Evolutionary conservation across 495 filamentous ascomycete genomes (phyloP).

Genomic region (Aspergillus nanangensis): DNA sequence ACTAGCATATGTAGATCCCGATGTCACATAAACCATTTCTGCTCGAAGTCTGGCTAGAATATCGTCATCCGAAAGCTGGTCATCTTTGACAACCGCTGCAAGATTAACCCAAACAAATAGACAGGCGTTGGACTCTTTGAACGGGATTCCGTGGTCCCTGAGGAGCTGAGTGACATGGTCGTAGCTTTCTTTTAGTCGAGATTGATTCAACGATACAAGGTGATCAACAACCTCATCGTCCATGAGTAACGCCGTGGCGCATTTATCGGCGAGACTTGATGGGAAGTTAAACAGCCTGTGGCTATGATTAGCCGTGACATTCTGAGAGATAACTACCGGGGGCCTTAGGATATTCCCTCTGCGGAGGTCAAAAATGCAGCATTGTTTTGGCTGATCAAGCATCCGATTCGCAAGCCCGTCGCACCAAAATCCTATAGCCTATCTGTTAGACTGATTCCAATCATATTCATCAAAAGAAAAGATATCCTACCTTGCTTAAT

Average conservation of each 20-base stretch:
- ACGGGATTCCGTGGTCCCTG: constrained; percentile 7
- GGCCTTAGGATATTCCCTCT: constrained; percentile 14
- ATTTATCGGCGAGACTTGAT: constrained; percentile 11
- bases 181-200: constrained; percentile 9
- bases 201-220: constrained; percentile 3
- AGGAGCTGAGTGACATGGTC: constrained; percentile 3
- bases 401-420: constrained; percentile 11
- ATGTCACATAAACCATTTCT: constrained; percentile 12
- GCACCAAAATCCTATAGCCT: constrained; percentile 16
- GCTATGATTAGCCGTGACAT: too few relatives aligned
- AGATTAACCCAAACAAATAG: constrained; percentile 15
- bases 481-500: constrained; percentile 31
- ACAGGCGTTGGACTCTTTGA: constrained; percentile 8
- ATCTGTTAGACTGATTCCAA: neutral
- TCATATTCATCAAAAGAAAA: neutral
- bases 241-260: constrained; percentile 3
- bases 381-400: constrained; percentile 12
- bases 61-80: constrained; percentile 1
- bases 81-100: neutral
- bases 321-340: neutral
- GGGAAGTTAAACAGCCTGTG: constrained; percentile 12
- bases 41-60: constrained; percentile 7
- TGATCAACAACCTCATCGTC: constrained; percentile 6
- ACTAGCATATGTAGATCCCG: constrained; percentile 5
- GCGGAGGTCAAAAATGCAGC: constrained; percentile 4